phyloP scores from a whole-genome alignment of 2,329 filamentous ascomycete genomes.

The Monosporascus sp. region DNA sequence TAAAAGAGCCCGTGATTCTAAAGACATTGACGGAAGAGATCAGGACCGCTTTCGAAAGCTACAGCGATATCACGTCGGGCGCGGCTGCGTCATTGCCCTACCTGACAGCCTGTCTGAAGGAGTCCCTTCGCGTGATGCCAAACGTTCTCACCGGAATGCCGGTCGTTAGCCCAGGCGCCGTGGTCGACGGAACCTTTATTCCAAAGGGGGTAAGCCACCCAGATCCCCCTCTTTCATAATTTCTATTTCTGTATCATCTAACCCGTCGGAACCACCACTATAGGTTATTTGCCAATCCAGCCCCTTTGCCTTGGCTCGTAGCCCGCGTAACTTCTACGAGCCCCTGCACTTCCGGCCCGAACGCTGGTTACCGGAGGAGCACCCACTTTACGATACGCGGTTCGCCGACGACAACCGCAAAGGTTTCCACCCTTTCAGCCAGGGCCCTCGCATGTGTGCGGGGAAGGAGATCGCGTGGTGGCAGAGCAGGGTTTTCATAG shows the following conservation, averaged over 20 bases:
- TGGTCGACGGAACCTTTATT: slow-evolving; percentile 11
- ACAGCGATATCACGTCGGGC: slow-evolving; percentile 22
- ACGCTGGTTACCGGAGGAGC: slow-evolving; percentile 10
- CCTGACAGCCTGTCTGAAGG: slow-evolving; percentile 28
- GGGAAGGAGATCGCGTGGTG: slow-evolving; percentile 16
- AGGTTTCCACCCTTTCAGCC: slow-evolving; percentile 7
- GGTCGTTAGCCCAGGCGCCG: slow-evolving; percentile 9
- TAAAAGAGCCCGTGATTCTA: slow-evolving; percentile 18
- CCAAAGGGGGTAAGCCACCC: slow-evolving; percentile 9
- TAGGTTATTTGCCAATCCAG: neutral
- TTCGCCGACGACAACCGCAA: slow-evolving; percentile 7
- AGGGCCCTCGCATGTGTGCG: slow-evolving; percentile 10
- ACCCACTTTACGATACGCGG: slow-evolving; percentile 4
- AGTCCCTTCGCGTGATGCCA: slow-evolving; percentile 28
- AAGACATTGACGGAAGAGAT: slow-evolving; percentile 25
- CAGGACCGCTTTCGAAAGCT: slow-evolving; percentile 19
- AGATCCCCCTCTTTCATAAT: too few species aligned
- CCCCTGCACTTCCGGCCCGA: slow-evolving; percentile 7
- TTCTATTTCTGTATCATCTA: neutral
- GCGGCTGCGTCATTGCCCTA: slow-evolving; percentile 23
- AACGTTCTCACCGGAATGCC: slow-evolving; percentile 17
- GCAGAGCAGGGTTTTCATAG: slow-evolving; percentile 11
- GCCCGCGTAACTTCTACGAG: slow-evolving; percentile 6
- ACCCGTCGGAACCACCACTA: too few species aligned
- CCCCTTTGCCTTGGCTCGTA: neutral